Evolutionary conservation across 345 rosid species (phyloP).

Genomic region (Populus davidiana): DNA sequence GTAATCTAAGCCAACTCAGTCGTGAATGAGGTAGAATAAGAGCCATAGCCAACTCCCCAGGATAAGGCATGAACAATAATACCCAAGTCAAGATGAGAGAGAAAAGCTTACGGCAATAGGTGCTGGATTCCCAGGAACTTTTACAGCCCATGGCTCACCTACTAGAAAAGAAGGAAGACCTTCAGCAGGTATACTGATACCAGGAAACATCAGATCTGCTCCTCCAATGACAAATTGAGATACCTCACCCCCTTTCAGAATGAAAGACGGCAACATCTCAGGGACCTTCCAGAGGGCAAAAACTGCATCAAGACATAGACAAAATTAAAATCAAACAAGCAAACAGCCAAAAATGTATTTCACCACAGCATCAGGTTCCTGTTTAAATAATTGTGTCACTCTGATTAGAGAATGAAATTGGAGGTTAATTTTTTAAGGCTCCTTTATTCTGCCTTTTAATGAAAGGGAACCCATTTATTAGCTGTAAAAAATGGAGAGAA

Average conservation of each 20-base stretch:
- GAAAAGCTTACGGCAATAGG: constrained; percentile 73
- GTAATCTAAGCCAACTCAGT: neutral
- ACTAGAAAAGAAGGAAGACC: constrained; percentile 68
- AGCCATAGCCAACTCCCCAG: neutral
- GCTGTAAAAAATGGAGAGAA: neutral
- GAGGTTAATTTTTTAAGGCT: neutral
- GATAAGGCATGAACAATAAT: neutral
- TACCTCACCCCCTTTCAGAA: constrained; percentile 87
- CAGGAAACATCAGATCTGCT: constrained; percentile 99
- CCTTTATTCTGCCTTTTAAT: neutral
- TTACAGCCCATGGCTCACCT: constrained; percentile 87
- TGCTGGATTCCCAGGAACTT: constrained; percentile 88
- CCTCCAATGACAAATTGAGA: constrained; percentile 86
- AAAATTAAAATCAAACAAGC: neutral
- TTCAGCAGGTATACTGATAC: constrained; percentile 61
- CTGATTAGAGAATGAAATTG: neutral
- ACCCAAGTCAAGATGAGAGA: neutral
- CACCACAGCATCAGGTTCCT: neutral
- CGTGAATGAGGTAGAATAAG: neutral
- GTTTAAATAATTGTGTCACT: neutral
- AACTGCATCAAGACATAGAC: constrained; percentile 40
- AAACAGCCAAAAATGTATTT: neutral
- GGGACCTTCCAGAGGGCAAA: constrained; percentile 92
- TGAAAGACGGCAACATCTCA: constrained; percentile 71
- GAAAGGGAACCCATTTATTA: neutral